phyloP scores from a whole-genome alignment of 1,284 basidiomycete genomes.

The Neonothopanus nambi region DNA sequence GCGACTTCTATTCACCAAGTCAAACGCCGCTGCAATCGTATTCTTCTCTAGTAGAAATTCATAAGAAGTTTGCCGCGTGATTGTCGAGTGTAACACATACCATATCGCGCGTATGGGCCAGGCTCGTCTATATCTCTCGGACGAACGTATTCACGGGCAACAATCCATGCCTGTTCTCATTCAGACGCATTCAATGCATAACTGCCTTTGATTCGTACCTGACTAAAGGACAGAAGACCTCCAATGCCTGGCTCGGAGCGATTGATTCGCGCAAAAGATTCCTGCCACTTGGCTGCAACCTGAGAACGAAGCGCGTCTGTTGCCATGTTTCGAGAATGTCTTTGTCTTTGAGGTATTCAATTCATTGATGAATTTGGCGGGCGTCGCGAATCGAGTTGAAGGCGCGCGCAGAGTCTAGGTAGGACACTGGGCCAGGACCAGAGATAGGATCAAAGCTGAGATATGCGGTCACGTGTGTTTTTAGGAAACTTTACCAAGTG shows the following conservation, averaged over 20 bases:
- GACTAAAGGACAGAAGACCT: slow-evolving; percentile 64
- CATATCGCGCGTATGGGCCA: slow-evolving; percentile 10
- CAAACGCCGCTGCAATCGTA: slow-evolving; percentile 52
- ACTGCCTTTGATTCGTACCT: slow-evolving; percentile 39
- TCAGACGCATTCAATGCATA: neutral
- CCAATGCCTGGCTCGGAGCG: slow-evolving; percentile 60
- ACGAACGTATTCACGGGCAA: slow-evolving; percentile 55
- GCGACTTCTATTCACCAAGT: slow-evolving; percentile 52
- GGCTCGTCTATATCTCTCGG: slow-evolving; percentile 50
- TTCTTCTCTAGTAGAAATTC: slow-evolving; percentile 45
- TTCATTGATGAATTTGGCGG: too few species aligned
- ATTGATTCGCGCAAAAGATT: slow-evolving; percentile 66
- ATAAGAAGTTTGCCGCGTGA: neutral
- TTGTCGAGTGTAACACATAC: neutral
- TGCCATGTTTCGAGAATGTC: slow-evolving; percentile 38
- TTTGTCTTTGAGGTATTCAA: too few species aligned
- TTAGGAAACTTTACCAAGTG: too few species aligned
- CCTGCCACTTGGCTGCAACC: slow-evolving; percentile 72
- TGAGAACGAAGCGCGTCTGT: slow-evolving; percentile 58
- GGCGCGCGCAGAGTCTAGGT: too few species aligned
- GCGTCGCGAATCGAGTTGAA: too few species aligned
- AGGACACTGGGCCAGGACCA: too few species aligned
- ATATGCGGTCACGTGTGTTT: too few species aligned
- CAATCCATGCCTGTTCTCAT: slow-evolving; percentile 59
- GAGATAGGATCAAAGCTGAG: too few species aligned